phyloP scores from a whole-genome alignment of 2,329 filamentous ascomycete species.

The Cercospora zeina region DNA sequence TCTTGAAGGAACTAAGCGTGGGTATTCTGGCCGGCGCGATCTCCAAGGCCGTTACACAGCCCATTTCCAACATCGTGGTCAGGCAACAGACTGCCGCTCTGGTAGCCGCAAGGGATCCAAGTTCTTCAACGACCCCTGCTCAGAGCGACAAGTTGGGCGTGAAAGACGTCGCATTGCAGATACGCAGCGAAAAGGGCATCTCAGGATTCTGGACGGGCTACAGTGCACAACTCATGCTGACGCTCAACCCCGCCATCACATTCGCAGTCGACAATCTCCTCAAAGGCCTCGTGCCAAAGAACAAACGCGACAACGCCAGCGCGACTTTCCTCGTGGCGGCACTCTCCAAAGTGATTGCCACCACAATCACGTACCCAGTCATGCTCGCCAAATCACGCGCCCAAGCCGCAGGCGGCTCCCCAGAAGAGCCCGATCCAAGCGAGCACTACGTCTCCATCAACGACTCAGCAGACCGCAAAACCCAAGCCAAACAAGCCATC shows the following conservation, averaged over 20 bases:
- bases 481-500: constrained; percentile 24
- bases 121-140: constrained; percentile 32
- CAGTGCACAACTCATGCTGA: constrained; percentile 74
- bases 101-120: constrained; percentile 45
- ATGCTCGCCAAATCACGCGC: constrained; percentile 79
- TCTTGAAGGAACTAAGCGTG: constrained; percentile 71
- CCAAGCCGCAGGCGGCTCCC: constrained; percentile 57
- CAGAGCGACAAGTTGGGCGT: constrained; percentile 41
- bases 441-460: constrained; percentile 24
- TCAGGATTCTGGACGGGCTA: constrained; percentile 86
- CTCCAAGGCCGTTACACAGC: constrained; percentile 74
- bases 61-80: constrained; percentile 78
- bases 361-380: constrained; percentile 78
- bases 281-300: constrained; percentile 60
- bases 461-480: constrained; percentile 15
- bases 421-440: constrained; percentile 27
- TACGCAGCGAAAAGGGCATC: constrained; percentile 68
- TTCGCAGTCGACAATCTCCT: constrained; percentile 78
- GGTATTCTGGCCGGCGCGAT: constrained; percentile 73
- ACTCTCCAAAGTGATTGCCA: constrained; percentile 74
- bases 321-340: constrained; percentile 70
- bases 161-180: constrained; percentile 62
- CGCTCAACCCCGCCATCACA: constrained; percentile 82
- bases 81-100: constrained; percentile 71
- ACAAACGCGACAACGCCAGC: constrained; percentile 55